Evolutionary conservation across 2,329 filamentous ascomycete species (phyloP).

Genomic region (Calonectria hawksworthii): DNA sequence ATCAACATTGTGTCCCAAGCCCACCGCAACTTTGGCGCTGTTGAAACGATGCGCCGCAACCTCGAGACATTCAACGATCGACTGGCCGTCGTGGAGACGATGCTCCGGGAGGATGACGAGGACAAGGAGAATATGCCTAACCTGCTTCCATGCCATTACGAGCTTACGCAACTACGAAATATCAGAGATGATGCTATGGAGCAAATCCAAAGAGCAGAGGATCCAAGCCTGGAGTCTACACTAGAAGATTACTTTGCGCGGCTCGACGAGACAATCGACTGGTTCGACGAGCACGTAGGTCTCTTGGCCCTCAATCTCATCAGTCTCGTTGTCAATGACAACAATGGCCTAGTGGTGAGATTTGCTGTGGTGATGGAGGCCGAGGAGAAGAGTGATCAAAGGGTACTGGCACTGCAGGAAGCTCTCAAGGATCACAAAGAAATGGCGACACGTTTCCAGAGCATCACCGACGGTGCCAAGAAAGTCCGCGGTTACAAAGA

Average conservation of each 20-base stretch:
- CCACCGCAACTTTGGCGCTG: constrained; percentile 95
- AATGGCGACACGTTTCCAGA: constrained; percentile 92
- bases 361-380: constrained; percentile 94
- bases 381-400: constrained; percentile 96
- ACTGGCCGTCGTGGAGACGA: constrained; percentile 79
- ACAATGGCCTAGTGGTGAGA: constrained; percentile 90
- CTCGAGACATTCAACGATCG: constrained; percentile 89
- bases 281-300: constrained; percentile 96
- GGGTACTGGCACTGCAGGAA: constrained; percentile 91
- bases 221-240: constrained; percentile 82
- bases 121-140: constrained; percentile 94
- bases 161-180: constrained; percentile 90
- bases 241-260: constrained; percentile 91
- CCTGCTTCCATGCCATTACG: constrained; percentile 89
- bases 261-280: constrained; percentile 88
- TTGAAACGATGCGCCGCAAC: constrained; percentile 92
- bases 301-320: constrained; percentile 92
- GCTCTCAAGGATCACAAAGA: constrained; percentile 97
- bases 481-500: constrained; percentile 96
- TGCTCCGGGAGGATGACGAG: constrained; percentile 86
- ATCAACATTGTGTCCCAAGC: constrained; percentile 94
- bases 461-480: constrained; percentile 93
- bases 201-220: constrained; percentile 86
- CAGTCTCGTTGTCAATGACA: constrained; percentile 86
- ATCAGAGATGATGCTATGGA: constrained; percentile 97